Base-by-base conservation (phyloP, 352 stramenopile genomes). In the Aphanomyces cochlioides region DNA sequence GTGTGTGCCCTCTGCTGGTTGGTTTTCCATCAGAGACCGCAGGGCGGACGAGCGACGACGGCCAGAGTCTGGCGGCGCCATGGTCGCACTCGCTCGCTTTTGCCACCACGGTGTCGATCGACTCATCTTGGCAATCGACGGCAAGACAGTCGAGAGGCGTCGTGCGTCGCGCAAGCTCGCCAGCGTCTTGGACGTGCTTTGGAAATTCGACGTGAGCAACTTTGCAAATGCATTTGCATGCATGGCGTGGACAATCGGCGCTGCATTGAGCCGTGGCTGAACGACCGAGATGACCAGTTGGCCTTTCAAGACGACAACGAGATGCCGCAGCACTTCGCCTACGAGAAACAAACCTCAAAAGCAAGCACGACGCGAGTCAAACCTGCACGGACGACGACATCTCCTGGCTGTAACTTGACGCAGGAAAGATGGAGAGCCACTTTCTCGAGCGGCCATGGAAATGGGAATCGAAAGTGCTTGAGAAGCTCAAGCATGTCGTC, bases 171-270 rank as follows among this genome's bases (percentile, higher is more conserved):
- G 54, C 15, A 67, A 28, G 10, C 7, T n/a, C 54, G 54, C 54
- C 15, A 70, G 10, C 38, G 64, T 70, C 47, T 70, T 70, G 7
- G 45, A 54, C 17, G 64, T 70, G n/a, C 40, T 63, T 61, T 70
- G 58, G 54, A 70, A 70, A 37, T 70, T 63, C n/a, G 40, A 59
- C 54, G 48, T 70, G n/a, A 70, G 36, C 15, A 61, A 37, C 34
- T 61, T 61, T 10, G 21, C n/a, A 61, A 61, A 61, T 10, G 43
- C 21, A 37, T 61, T 61, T 17, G 17, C 15, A 37, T 61, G 13
- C 28, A n/a, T 39, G 54, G 54, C n/a, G 5, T 28, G 39, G 5
- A 37, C 34, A 7, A 43, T 19, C 54, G 54, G 54, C 54, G 54
- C 28, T 37, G 54, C 13, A 37, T n/a, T 61, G 6, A 61, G 54